Conservation (phyloP, 2,329 filamentous ascomycete species). For the Colletotrichum tamarilloi region DNA sequence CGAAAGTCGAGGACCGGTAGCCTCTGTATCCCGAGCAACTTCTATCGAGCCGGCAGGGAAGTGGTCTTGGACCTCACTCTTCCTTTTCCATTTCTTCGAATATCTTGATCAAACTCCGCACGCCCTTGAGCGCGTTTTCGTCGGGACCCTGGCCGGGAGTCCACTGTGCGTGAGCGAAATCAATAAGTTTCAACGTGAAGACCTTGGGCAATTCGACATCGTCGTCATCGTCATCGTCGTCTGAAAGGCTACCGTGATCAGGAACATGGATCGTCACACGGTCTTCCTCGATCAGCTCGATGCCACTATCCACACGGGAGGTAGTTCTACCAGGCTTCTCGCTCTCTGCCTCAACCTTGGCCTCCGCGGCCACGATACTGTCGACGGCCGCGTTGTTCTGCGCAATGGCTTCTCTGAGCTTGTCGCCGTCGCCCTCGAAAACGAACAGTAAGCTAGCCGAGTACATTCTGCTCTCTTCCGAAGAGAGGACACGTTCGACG, state of each 20-base stretch:
- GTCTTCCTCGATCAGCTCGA: conserved; percentile 48
- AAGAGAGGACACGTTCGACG: conserved; percentile 64
- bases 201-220: conserved; percentile 70
- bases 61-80: not conserved
- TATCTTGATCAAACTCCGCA: conserved; percentile 77
- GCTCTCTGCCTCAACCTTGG: conserved; percentile 29
- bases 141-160: conserved; percentile 85
- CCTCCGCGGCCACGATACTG: conserved; percentile 49
- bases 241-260: not conserved
- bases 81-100: conserved; percentile 71
- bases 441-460: conserved; percentile 72
- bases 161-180: conserved; percentile 94
- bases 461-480: conserved; percentile 72
- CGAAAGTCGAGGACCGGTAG: conserved; percentile 1
- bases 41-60: conserved; percentile 1
- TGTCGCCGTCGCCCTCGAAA: conserved; percentile 71
- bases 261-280: conserved; percentile 40
- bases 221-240: conserved; percentile 43
- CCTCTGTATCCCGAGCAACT: conserved; percentile 3
- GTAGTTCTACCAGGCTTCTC: conserved; percentile 44
- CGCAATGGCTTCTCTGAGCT: conserved; percentile 63
- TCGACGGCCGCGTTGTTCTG: conserved; percentile 65
- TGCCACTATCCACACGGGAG: conserved; percentile 66
- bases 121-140: conserved; percentile 81
- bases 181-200: conserved; percentile 87